Conservation (phyloP, 2,329 filamentous ascomycete species). For the Colletotrichum karsti region DNA sequence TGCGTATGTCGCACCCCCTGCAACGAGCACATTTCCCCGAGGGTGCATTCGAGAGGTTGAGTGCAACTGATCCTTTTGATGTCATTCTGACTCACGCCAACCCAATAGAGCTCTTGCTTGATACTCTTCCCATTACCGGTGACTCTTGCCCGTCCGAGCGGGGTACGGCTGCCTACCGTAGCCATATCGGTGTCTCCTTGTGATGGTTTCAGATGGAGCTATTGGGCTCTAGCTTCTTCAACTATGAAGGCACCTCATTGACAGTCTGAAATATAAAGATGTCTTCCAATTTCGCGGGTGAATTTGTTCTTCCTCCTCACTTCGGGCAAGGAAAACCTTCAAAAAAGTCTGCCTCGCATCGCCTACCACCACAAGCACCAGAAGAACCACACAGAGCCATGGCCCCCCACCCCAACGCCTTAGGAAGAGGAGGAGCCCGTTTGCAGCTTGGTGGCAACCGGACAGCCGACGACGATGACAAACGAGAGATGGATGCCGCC, state of each 20-base stretch:
- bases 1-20: not conserved
- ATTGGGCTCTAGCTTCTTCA: too few relatives aligned
- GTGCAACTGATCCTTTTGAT: not conserved
- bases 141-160: conserved; percentile 20
- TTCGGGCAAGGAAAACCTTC: too few relatives aligned
- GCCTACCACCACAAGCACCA: not conserved
- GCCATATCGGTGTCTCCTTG: too few relatives aligned
- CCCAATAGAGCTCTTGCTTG: not conserved
- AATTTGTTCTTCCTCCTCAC: too few relatives aligned
- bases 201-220: too few relatives aligned
- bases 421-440: too few relatives aligned
- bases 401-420: too few relatives aligned
- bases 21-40: not conserved
- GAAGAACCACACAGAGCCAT: not conserved
- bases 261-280: too few relatives aligned
- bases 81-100: not conserved
- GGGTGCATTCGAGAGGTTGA: not conserved
- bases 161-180: conserved; percentile 20
- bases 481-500: conserved; percentile 22
- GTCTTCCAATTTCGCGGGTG: too few relatives aligned
- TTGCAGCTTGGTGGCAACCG: too few relatives aligned
- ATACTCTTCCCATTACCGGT: not conserved
- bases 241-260: too few relatives aligned
- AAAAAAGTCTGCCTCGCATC: too few relatives aligned
- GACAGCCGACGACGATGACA: conserved; percentile 29